These are phyloP conservation scores for Chlorella sp. DNA, from an alignment of 139 green algal genomes.

Conservation along the genomic window DNA sequence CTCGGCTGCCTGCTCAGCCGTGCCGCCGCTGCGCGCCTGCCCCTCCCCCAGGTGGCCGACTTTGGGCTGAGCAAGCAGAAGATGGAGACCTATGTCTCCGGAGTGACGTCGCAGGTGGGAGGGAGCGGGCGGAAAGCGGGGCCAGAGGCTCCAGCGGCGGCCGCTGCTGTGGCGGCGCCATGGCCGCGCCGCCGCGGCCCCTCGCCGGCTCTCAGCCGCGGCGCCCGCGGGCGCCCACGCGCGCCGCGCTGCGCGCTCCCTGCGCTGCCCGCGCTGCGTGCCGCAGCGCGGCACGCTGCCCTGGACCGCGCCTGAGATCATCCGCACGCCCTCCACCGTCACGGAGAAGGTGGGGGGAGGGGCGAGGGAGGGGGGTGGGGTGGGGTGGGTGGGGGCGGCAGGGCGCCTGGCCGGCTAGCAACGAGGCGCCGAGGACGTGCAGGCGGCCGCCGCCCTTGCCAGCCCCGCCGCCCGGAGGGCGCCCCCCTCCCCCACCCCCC, in stretches of 20 bases:
- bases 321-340: slow-evolving; percentile 62
- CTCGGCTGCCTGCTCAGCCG: too few relatives aligned
- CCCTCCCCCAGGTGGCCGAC: slow-evolving; percentile 56
- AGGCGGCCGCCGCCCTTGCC: background rate
- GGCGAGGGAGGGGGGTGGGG: background rate
- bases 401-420: background rate
- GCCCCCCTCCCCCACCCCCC: background rate
- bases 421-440: background rate
- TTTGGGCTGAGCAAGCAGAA: slow-evolving; percentile 73
- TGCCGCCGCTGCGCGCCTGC: background rate
- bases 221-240: too few relatives aligned
- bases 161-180: too few relatives aligned
- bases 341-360: slow-evolving; percentile 52
- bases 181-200: too few relatives aligned
- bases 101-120: too few relatives aligned
- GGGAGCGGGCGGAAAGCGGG: too few relatives aligned
- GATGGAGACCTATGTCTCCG: too few relatives aligned
- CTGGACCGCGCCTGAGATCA: slow-evolving; percentile 83
- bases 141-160: too few relatives aligned
- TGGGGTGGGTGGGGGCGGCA: background rate
- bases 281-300: slow-evolving; percentile 79
- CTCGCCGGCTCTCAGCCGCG: too few relatives aligned
- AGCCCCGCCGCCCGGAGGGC: background rate
- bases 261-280: too few relatives aligned
- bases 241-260: too few relatives aligned